Percentiles rank a stretch among this genome's conserved stretches.
Conservation (phyloP, 2,329 filamentous ascomycete genomes). For the Exophiala viscosa region DNA sequence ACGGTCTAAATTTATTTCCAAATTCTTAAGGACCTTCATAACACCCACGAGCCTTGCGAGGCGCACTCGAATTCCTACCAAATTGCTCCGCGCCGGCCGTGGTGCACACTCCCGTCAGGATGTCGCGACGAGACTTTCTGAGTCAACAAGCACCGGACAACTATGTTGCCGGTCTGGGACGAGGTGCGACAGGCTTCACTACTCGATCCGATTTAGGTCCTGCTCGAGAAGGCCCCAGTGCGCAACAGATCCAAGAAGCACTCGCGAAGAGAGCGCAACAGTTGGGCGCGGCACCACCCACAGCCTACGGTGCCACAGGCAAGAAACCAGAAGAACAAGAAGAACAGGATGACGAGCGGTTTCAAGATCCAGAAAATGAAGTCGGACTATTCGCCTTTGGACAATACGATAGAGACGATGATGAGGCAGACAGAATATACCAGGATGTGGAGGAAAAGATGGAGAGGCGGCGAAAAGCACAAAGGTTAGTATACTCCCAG, state of each 20-base stretch:
- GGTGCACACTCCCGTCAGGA: slow-evolving; percentile 33
- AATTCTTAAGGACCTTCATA: too few relatives aligned
- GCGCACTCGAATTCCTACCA: not conserved
- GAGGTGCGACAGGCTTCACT: slow-evolving; percentile 96
- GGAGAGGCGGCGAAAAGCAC: slow-evolving; percentile 78
- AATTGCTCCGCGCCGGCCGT: not conserved
- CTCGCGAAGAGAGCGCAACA: slow-evolving; percentile 88
- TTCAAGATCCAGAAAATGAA: slow-evolving; percentile 96
- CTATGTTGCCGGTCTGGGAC: slow-evolving; percentile 92
- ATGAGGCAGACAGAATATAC: slow-evolving; percentile 95
- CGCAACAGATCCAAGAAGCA: slow-evolving; percentile 97
- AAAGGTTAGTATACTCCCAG: slow-evolving; percentile 66
- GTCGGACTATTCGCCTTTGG: slow-evolving; percentile 92
- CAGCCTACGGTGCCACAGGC: slow-evolving; percentile 64
- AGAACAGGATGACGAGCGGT: slow-evolving; percentile 73
- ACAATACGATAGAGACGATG: slow-evolving; percentile 94
- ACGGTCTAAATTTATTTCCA: too few relatives aligned
- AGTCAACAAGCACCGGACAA: slow-evolving; percentile 81
- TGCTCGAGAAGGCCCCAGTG: slow-evolving; percentile 88
- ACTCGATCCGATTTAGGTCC: slow-evolving; percentile 95
- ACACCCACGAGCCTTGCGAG: too few relatives aligned
- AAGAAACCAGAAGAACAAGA: slow-evolving; percentile 65
- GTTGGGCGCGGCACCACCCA: slow-evolving; percentile 67
- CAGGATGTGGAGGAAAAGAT: slow-evolving; percentile 95
- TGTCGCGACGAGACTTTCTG: slow-evolving; percentile 76